A percentile compares a stretch with the other conserved stretches of the same genome.
These are phyloP conservation scores for Parvularia atlantis DNA, from an alignment of 78 protist species.

Conservation along the genomic window DNA sequence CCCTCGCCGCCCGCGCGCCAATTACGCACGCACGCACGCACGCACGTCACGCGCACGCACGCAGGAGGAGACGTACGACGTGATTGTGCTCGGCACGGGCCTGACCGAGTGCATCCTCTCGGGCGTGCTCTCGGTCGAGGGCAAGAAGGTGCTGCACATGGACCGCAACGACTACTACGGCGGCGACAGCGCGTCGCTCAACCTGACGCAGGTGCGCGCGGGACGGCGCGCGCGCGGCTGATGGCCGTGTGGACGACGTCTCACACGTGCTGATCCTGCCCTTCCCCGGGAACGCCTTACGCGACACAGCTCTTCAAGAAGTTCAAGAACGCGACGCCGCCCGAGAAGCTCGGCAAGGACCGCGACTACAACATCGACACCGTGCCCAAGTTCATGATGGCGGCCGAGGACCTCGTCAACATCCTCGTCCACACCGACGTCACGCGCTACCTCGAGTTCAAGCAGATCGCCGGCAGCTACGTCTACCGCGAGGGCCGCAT, in stretches of 20 bases:
- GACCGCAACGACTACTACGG: constrained; percentile 98
- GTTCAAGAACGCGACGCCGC: background rate
- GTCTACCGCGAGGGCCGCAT: constrained; percentile 54
- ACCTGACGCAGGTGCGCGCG: constrained; percentile 48
- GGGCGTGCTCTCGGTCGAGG: constrained; percentile 86
- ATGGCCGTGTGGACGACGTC: too few relatives aligned
- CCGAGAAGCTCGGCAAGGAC: constrained; percentile 57
- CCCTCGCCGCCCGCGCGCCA: too few relatives aligned
- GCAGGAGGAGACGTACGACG: constrained; percentile 80
- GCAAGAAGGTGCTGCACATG: constrained; percentile 86
- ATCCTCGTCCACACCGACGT: constrained; percentile 88
- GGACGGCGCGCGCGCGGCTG: too few relatives aligned
- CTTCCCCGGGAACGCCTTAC: too few relatives aligned
- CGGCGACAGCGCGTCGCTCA: constrained; percentile 89
- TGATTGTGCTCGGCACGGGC: constrained; percentile 93
- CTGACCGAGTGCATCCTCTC: constrained; percentile 95
- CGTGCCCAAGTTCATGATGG: constrained; percentile 92
- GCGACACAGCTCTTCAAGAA: constrained; percentile 39
- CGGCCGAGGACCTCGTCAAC: constrained; percentile 79
- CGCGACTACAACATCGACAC: constrained; percentile 95
- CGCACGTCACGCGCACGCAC: too few relatives aligned
- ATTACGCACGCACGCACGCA: too few relatives aligned
- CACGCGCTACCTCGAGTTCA: constrained; percentile 94
- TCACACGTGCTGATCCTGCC: too few relatives aligned
- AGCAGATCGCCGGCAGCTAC: constrained; percentile 77